Evolutionary conservation across 352 stramenopile species (phyloP).

Genomic region (Phytophthora rubi): DNA sequence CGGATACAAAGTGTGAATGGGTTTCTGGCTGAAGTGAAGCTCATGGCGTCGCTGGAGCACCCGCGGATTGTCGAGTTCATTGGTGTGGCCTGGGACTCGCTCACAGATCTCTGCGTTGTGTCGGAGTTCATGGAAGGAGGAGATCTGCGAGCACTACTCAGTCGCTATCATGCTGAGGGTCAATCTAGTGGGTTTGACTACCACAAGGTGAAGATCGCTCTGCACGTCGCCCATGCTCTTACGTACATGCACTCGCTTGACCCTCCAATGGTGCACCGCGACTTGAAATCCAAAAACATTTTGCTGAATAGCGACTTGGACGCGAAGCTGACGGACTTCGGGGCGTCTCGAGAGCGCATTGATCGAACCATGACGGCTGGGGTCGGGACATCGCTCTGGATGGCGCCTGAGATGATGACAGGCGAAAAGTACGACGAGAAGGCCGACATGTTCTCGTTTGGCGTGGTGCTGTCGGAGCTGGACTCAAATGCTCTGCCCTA

Average conservation of each 20-base stretch:
- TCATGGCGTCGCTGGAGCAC: slow-evolving; percentile 52
- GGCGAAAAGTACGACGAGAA: slow-evolving; percentile 38
- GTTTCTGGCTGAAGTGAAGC: slow-evolving; percentile 53
- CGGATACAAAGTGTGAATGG: slow-evolving; percentile 41
- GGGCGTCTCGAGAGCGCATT: slow-evolving; percentile 29
- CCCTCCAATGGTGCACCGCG: slow-evolving; percentile 22
- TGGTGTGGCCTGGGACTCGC: slow-evolving; percentile 57
- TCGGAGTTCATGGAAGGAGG: slow-evolving; percentile 48
- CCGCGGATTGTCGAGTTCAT: slow-evolving; percentile 43
- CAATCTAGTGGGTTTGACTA: slow-evolving; percentile 34
- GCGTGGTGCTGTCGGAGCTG: slow-evolving; percentile 40
- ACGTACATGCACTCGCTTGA: slow-evolving; percentile 41
- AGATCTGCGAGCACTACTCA: slow-evolving; percentile 40
- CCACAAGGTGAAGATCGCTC: slow-evolving; percentile 45
- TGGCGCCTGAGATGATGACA: slow-evolving; percentile 41
- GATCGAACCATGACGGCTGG: slow-evolving; percentile 44
- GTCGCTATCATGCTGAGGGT: slow-evolving; percentile 14
- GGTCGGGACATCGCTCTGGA: slow-evolving; percentile 40
- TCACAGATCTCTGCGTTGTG: slow-evolving; percentile 46
- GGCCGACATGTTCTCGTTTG: slow-evolving; percentile 45
- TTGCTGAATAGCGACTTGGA: slow-evolving; percentile 30
- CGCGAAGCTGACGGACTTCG: slow-evolving; percentile 55
- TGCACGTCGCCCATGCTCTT: slow-evolving; percentile 44
- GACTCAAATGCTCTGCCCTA: slow-evolving; percentile 37
- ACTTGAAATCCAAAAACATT: slow-evolving; percentile 45